Conservation (phyloP, 345 rosid species). For the Clarkia xantiana region DNA sequence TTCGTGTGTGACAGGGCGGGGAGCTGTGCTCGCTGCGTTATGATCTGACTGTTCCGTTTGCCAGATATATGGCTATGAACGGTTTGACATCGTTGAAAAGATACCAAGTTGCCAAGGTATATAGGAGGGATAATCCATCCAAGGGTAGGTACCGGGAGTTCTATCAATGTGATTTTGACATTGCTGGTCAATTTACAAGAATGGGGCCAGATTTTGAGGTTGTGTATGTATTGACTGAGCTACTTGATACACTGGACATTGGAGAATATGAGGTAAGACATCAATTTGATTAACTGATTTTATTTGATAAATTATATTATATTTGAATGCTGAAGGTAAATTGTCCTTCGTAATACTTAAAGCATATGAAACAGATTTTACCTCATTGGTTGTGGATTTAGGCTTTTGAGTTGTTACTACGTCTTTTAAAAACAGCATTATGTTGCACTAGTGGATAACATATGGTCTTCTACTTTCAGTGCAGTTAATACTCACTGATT, state of each 20-base stretch:
- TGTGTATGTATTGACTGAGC: conserved; percentile 56
- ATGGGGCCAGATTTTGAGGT: conserved; percentile 96
- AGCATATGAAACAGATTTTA: too few relatives aligned
- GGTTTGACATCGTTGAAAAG: conserved; percentile 69
- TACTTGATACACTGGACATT: conserved; percentile 62
- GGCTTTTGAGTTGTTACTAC: too few relatives aligned
- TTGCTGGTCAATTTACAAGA: conserved; percentile 72
- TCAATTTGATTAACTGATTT: too few relatives aligned
- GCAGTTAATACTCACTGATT: neutral
- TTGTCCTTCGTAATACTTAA: too few relatives aligned
- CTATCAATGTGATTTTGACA: conserved; percentile 92
- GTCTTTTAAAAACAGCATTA: too few relatives aligned
- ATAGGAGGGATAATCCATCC: conserved; percentile 89
- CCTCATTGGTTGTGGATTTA: too few relatives aligned
- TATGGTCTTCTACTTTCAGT: too few relatives aligned
- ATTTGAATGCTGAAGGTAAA: too few relatives aligned
- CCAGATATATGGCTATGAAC: conserved; percentile 83
- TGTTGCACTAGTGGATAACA: too few relatives aligned
- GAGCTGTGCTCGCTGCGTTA: conserved; percentile 90
- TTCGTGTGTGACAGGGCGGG: conserved; percentile 51
- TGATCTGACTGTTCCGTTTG: conserved; percentile 93
- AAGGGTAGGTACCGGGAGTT: conserved; percentile 92
- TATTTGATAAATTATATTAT: too few relatives aligned
- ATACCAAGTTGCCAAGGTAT: conserved; percentile 81
- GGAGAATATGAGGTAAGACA: conserved; percentile 73